Percentiles rank a stretch among this genome's conserved stretches.
These are phyloP conservation scores for Rhizophagus clarus DNA, from an alignment of 192 early-diverging fungal genomes.

Conservation along the genomic window DNA sequence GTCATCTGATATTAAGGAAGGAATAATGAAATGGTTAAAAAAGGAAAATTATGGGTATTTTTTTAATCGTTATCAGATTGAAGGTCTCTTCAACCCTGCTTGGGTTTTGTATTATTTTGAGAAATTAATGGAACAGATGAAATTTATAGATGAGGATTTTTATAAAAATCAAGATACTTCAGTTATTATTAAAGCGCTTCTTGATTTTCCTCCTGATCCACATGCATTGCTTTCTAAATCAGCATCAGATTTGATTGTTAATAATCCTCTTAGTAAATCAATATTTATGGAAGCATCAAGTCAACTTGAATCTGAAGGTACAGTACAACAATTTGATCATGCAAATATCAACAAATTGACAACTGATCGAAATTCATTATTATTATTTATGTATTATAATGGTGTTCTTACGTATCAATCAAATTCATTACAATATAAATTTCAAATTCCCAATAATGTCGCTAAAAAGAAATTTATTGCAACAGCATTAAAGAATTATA, in stretches of 20 bases:
- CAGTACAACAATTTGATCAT: background rate
- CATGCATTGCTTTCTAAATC: conserved; percentile 1
- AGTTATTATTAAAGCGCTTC: background rate
- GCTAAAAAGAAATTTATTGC: background rate
- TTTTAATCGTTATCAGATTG: conserved; percentile 15
- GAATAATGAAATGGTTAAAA: conserved; percentile 28
- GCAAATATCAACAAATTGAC: background rate
- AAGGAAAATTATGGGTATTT: conserved; percentile 25
- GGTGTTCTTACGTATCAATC: background rate
- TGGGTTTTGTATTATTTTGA: background rate
- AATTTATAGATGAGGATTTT: no score
- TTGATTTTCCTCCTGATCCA: background rate
- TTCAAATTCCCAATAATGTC: background rate
- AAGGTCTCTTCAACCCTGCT: conserved; percentile 4
- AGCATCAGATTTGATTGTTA: conserved; percentile 6
- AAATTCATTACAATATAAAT: background rate
- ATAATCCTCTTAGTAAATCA: conserved; percentile 9
- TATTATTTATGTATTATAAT: conserved; percentile 12
- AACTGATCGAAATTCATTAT: conserved; percentile 4
- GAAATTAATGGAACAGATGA: background rate
- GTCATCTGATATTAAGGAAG: background rate
- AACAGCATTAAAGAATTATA: background rate
- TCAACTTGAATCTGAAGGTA: background rate
- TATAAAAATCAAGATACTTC: background rate
- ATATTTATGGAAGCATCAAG: background rate